These are phyloP conservation scores for Solanum sitiens DNA, from an alignment of 257 asterid genomes.

Conservation along the genomic window DNA sequence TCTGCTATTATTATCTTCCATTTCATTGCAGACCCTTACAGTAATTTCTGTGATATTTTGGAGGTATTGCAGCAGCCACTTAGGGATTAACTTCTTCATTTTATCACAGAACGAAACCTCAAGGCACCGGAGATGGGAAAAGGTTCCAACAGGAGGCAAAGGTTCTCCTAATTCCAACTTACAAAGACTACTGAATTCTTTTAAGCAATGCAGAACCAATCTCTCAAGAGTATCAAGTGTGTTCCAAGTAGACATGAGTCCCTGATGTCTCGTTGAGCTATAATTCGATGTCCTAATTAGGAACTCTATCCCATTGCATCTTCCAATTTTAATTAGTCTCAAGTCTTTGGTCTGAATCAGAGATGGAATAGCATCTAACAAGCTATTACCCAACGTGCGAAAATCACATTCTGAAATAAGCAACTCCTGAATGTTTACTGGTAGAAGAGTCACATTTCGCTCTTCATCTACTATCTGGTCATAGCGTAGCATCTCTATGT, in stretches of 20 bases:
- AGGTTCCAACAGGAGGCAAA: slow-evolving; percentile 2
- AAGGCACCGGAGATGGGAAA: slow-evolving; percentile 6
- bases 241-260: not conserved
- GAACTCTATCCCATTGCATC: slow-evolving; percentile 6
- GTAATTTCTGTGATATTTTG: slow-evolving; percentile 1
- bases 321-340: not conserved
- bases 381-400: not conserved
- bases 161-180: not conserved
- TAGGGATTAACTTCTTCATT: slow-evolving; percentile 1
- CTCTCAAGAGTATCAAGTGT: not conserved
- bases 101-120: not conserved
- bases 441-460: slow-evolving; percentile 1
- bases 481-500: not conserved
- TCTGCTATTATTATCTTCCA: slow-evolving; percentile 14
- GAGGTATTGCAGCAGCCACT: not conserved
- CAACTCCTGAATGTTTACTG: not conserved
- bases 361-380: slow-evolving; percentile 8
- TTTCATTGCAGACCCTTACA: not conserved
- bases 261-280: not conserved
- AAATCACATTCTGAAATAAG: not conserved
- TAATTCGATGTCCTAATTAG: not conserved
- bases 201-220: not conserved
- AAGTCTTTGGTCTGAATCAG: not conserved
- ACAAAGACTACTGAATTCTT: slow-evolving; percentile 5
- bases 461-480: not conserved